Conservation (phyloP, 2,329 filamentous ascomycete genomes). For the Curvularia eragrostidis region DNA sequence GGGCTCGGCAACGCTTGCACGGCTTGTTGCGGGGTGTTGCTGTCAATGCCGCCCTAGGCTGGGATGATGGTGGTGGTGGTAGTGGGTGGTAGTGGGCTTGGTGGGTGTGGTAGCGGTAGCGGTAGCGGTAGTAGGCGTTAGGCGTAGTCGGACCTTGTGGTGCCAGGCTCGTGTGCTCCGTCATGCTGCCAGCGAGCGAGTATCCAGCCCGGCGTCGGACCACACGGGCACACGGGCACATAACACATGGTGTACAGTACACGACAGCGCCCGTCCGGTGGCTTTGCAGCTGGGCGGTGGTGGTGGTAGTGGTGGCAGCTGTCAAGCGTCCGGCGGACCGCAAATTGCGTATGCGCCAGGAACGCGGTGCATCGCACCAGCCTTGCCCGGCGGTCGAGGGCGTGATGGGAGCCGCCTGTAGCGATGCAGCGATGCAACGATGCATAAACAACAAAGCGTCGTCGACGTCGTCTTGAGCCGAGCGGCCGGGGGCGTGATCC, state of each 20-base stretch:
- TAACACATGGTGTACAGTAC: too few relatives aligned
- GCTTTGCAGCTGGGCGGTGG: constrained; percentile 33
- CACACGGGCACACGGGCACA: too few relatives aligned
- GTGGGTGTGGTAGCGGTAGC: constrained; percentile 3
- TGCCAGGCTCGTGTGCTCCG: constrained; percentile 28
- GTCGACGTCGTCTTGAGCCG: constrained; percentile 26
- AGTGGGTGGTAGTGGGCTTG: constrained; percentile 23
- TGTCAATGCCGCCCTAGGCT: constrained; percentile 38
- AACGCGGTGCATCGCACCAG: constrained; percentile 51
- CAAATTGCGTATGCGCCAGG: constrained; percentile 54
- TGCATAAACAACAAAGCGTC: constrained; percentile 39
- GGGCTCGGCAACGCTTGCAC: constrained; percentile 52
- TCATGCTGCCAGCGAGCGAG: too few relatives aligned
- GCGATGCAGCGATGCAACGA: constrained; percentile 26
- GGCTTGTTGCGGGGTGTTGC: constrained; percentile 49
- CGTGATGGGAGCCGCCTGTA: constrained; percentile 46
- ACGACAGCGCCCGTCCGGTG: constrained; percentile 33
- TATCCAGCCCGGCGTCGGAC: not conserved
- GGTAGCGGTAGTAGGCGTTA: constrained; percentile 14
- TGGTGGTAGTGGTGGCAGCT: constrained; percentile 37
- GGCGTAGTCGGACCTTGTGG: constrained; percentile 25
- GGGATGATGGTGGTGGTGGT: constrained; percentile 26
- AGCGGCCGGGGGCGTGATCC: constrained; percentile 9
- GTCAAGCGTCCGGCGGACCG: constrained; percentile 46
- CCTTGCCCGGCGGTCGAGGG: constrained; percentile 41